phyloP scores from a whole-genome alignment of 345 rosid genomes.

The Dovyalis caffra region DNA sequence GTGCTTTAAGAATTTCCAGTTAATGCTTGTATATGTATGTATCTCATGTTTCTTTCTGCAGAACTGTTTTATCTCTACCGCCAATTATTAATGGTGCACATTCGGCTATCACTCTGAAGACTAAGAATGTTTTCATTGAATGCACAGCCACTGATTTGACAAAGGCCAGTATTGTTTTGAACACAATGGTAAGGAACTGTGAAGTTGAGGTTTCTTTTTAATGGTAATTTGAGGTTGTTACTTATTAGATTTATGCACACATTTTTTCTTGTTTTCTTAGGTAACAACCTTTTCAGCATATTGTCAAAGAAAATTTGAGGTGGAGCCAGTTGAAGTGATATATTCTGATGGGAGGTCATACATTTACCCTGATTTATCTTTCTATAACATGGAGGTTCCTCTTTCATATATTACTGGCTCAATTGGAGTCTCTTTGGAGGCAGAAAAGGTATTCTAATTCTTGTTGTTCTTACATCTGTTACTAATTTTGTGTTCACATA shows the following conservation, averaged over 20 bases:
- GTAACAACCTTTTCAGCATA: conserved; percentile 73
- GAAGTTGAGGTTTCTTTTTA: conserved; percentile 8
- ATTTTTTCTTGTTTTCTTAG: conserved; percentile 36
- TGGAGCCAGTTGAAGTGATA: conserved; percentile 89
- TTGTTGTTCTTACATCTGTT: not conserved
- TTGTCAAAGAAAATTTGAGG: conserved; percentile 72
- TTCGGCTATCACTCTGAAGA: conserved; percentile 86
- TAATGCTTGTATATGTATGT: not conserved
- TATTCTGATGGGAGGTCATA: conserved; percentile 58
- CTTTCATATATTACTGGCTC: conserved; percentile 65
- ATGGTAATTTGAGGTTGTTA: conserved; percentile 14
- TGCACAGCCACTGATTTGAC: conserved; percentile 95
- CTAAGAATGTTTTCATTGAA: conserved; percentile 90
- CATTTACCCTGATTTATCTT: conserved; percentile 71
- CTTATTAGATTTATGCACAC: not conserved
- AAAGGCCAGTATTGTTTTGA: conserved; percentile 88
- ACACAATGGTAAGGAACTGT: conserved; percentile 66
- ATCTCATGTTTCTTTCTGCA: conserved; percentile 34
- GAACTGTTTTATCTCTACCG: conserved; percentile 85
- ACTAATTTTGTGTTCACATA: not conserved
- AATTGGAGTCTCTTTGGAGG: conserved; percentile 72
- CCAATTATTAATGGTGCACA: conserved; percentile 96
- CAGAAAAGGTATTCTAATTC: conserved; percentile 60
- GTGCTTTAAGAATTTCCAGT: not conserved
- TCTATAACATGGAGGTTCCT: conserved; percentile 76